phyloP scores from a whole-genome alignment of 176 grass and related monocot genomes.

The Metroxylon sagu region DNA sequence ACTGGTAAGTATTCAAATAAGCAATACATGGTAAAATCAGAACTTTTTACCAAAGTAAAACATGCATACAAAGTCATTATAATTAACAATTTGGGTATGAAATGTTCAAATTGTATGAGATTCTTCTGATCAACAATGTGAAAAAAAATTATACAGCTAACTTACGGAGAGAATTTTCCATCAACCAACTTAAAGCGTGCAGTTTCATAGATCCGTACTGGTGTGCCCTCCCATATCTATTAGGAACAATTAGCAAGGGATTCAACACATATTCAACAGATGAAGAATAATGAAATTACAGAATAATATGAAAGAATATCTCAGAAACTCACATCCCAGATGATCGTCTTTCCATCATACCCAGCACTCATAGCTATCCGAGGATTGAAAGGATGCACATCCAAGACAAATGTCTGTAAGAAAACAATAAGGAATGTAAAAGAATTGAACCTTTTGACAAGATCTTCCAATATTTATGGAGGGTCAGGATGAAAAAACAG shows the following conservation, averaged over 20 bases:
- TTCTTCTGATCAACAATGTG: too few relatives aligned
- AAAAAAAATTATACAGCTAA: conserved; percentile 18
- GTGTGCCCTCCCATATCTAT: conserved; percentile 99
- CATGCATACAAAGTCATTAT: not conserved
- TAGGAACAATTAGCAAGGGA: conserved; percentile 14
- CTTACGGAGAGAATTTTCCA: conserved; percentile 99
- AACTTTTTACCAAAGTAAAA: not conserved
- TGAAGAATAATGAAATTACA: conserved; percentile 21
- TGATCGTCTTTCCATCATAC: conserved; percentile 95
- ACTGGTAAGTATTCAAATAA: too few relatives aligned
- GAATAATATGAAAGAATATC: conserved; percentile 14
- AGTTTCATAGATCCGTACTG: conserved; percentile 89
- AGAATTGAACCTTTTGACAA: too few relatives aligned
- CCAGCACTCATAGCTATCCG: conserved; percentile 99
- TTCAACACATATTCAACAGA: conserved; percentile 14
- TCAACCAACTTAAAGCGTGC: conserved; percentile 94
- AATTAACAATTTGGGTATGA: too few relatives aligned
- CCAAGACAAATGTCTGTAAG: conserved; percentile 94
- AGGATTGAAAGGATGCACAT: conserved; percentile 99
- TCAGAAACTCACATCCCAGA: conserved; percentile 91
- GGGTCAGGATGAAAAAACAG: too few relatives aligned
- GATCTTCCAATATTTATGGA: too few relatives aligned
- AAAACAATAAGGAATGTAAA: conserved; percentile 8
- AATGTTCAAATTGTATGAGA: too few relatives aligned
- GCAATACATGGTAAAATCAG: not conserved